Conservation (phyloP, 164 flowering plant genomes). For the Annona squamosa region DNA sequence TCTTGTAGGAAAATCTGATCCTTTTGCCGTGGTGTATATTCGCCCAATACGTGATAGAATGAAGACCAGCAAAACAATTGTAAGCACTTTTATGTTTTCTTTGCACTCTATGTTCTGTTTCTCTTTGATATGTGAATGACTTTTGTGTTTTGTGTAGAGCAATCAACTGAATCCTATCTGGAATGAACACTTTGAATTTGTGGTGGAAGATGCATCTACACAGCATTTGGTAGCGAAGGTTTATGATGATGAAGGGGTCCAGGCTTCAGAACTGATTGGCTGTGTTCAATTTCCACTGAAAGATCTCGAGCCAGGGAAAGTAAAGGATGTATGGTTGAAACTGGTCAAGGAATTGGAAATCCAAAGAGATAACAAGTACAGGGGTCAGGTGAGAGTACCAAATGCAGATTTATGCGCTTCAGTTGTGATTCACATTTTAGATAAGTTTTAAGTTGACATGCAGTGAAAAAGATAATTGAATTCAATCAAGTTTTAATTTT, state of each 20-base stretch:
- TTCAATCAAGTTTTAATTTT: too few relatives aligned
- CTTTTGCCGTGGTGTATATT: conserved; percentile 73
- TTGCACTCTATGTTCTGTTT: not conserved
- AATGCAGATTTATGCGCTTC: not conserved
- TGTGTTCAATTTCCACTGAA: conserved; percentile 62
- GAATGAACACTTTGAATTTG: conserved; percentile 95
- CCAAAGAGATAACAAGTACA: conserved; percentile 81
- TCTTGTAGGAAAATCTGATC: conserved; percentile 93
- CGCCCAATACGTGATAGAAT: conserved; percentile 82
- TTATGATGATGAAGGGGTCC: conserved; percentile 90
- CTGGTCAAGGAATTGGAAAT: conserved; percentile 94
- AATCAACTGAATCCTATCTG: conserved; percentile 92
- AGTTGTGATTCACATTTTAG: not conserved
- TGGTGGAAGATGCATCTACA: conserved; percentile 83
- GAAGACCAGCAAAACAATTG: conserved; percentile 81
- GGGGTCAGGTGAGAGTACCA: conserved; percentile 72
- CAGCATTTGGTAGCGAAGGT: conserved; percentile 79
- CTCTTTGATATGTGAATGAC: not conserved
- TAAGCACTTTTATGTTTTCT: conserved; percentile 25
- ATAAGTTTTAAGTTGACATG: too few relatives aligned
- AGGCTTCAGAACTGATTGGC: conserved; percentile 83
- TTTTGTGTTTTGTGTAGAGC: conserved; percentile 43
- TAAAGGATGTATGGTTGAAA: conserved; percentile 94
- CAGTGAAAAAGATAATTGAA: too few relatives aligned
- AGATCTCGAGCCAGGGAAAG: conserved; percentile 90